phyloP scores from a whole-genome alignment of 208 protist genomes.

The Blastocrithidia nonstop region DNA sequence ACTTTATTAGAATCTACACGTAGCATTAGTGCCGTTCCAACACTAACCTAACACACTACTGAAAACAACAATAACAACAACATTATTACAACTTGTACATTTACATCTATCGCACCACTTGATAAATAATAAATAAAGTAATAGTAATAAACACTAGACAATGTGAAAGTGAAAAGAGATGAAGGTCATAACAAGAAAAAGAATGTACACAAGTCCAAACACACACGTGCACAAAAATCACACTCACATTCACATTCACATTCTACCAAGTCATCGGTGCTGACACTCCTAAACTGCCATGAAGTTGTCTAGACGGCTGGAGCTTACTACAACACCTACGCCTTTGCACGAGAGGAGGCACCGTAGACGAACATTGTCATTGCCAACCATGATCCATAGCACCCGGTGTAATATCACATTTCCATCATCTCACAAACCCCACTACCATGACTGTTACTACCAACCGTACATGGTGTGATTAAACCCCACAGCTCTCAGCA shows the following conservation, averaged over 20 bases:
- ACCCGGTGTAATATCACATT: slow-evolving; percentile 45
- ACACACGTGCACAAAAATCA: too few relatives aligned
- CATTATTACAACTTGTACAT: too few relatives aligned
- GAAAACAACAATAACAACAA: too few relatives aligned
- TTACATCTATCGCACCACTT: too few relatives aligned
- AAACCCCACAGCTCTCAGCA: slow-evolving; percentile 45
- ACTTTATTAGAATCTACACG: too few relatives aligned
- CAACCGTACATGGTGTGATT: slow-evolving; percentile 21
- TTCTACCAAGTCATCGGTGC: slow-evolving; percentile 10
- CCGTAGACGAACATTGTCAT: slow-evolving; percentile 53
- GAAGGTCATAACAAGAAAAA: background rate
- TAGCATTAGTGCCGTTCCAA: too few relatives aligned
- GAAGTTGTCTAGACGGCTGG: slow-evolving; percentile 20
- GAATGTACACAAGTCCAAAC: background rate
- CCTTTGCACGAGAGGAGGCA: slow-evolving; percentile 44
- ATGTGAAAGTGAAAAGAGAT: too few relatives aligned
- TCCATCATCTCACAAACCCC: slow-evolving; percentile 63
- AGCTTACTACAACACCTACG: slow-evolving; percentile 44
- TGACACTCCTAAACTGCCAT: slow-evolving; percentile 51
- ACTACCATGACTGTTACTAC: slow-evolving; percentile 59
- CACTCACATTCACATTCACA: slow-evolving; percentile 1
- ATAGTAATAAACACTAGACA: too few relatives aligned
- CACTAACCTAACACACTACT: too few relatives aligned
- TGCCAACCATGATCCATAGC: slow-evolving; percentile 31
- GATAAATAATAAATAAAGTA: too few relatives aligned